A percentile compares a stretch with the other conserved stretches of the same genome.
Conservation (phyloP, 1,284 basidiomycete genomes). For the Tylopilus sp. region DNA sequence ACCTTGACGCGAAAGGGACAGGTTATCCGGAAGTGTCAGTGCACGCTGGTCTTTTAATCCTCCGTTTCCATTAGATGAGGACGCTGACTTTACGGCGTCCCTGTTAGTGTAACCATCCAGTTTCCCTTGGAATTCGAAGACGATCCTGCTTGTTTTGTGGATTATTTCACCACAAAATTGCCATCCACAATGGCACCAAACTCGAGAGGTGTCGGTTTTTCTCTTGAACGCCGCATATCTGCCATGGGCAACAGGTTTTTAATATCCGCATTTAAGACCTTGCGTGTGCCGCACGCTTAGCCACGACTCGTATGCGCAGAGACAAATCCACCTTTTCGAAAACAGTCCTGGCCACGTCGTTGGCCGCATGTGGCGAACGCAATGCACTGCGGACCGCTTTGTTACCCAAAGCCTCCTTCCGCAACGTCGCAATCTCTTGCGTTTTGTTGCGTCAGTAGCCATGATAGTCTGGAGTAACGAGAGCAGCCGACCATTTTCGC, state of each 20-base stretch:
- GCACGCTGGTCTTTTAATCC: conserved; percentile 79
- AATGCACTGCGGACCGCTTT: conserved; percentile 69
- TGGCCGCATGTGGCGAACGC: conserved; percentile 41
- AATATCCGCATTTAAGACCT: conserved; percentile 91
- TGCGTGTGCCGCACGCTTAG: conserved; percentile 2
- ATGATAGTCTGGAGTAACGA: background rate
- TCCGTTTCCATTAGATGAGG: conserved; percentile 23
- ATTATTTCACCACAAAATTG: conserved; percentile 44
- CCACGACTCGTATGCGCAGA: background rate
- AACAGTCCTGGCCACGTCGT: conserved; percentile 63
- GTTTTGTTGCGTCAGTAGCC: conserved; percentile 44
- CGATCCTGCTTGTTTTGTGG: conserved; percentile 7
- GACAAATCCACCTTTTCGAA: conserved; percentile 76
- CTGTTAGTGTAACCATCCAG: conserved; percentile 30
- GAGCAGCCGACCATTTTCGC: conserved; percentile 70
- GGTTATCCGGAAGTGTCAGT: conserved; percentile 73
- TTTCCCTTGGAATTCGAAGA: conserved; percentile 15
- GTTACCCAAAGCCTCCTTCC: conserved; percentile 89
- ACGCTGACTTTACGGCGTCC: background rate
- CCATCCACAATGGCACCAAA: conserved; percentile 69
- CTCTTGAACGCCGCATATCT: conserved; percentile 96
- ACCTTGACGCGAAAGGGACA: conserved; percentile 86
- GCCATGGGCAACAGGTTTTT: conserved; percentile 87
- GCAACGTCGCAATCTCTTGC: conserved; percentile 85
- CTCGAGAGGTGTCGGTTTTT: conserved; percentile 81